These are phyloP conservation scores for Apiospora kogelbergensis DNA, from an alignment of 2,329 filamentous ascomycete genomes.

Conservation along the genomic window DNA sequence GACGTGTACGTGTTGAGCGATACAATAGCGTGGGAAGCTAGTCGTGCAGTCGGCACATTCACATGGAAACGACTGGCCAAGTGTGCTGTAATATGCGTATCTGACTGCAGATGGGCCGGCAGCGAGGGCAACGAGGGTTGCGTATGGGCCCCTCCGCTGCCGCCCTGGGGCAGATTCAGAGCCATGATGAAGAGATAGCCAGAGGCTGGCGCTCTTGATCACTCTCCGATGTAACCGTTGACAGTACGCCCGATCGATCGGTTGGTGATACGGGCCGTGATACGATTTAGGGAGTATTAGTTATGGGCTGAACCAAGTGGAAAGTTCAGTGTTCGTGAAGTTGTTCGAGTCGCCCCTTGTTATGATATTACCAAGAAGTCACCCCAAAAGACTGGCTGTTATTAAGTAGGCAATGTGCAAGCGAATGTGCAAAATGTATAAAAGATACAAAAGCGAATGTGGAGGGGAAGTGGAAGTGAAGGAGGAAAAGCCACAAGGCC, in stretches of 20 bases:
- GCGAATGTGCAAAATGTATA: conserved; percentile 1
- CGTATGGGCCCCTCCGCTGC: conserved; percentile 64
- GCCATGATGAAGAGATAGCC: conserved; percentile 52
- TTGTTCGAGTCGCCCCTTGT: neutral
- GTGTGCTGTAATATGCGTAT: conserved; percentile 78
- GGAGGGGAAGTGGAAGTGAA: conserved; percentile 3
- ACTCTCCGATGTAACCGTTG: conserved; percentile 12
- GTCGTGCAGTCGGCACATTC: conserved; percentile 78
- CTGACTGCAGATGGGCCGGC: conserved; percentile 77
- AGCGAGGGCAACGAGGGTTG: conserved; percentile 87
- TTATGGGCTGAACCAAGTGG: neutral
- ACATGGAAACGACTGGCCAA: conserved; percentile 90
- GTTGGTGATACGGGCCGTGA: conserved; percentile 16
- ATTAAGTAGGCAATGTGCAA: conserved; percentile 3
- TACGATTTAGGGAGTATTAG: neutral
- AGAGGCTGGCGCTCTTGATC: conserved; percentile 25
- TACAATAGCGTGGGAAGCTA: conserved; percentile 90
- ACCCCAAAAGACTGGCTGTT: neutral
- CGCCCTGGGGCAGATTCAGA: conserved; percentile 54
- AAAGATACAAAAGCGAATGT: conserved; percentile 9
- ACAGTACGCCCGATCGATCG: neutral
- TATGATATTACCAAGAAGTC: neutral
- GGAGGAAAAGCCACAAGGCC: neutral
- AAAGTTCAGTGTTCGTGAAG: neutral
- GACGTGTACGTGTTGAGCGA: conserved; percentile 94